phyloP scores from a whole-genome alignment of 1,284 basidiomycete genomes.

The Rhizoctonia solani region DNA sequence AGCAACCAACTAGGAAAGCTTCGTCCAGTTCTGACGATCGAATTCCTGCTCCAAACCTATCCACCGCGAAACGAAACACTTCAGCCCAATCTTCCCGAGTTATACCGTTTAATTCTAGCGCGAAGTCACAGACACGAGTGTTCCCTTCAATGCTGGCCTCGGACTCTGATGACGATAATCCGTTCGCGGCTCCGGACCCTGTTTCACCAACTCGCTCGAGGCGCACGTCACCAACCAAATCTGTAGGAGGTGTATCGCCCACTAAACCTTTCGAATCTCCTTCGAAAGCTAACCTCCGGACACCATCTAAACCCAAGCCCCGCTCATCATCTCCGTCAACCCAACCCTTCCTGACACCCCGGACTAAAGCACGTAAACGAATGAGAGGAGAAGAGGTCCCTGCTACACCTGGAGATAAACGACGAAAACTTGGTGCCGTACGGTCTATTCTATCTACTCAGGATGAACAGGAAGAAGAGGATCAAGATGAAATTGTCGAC shows the following conservation, averaged over 20 bases:
- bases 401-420: constrained; percentile 37
- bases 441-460: neutral
- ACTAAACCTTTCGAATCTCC: neutral
- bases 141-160: neutral
- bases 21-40: neutral
- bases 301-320: constrained; percentile 5
- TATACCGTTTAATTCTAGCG: constrained; percentile 16
- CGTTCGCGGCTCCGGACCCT: neutral
- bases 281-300: neutral
- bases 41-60: neutral
- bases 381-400: constrained; percentile 39
- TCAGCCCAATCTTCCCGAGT: constrained; percentile 23
- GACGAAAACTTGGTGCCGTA: constrained; percentile 17
- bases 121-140: neutral
- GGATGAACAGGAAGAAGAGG: constrained; percentile 23
- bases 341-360: constrained; percentile 31
- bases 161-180: constrained; percentile 22
- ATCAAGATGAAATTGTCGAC: constrained; percentile 34
- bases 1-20: too few species aligned
- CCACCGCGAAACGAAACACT: neutral
- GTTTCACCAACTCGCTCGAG: constrained; percentile 15
- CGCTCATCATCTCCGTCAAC: neutral
- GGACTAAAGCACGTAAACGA: constrained; percentile 39
- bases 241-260: neutral
- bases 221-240: constrained; percentile 8